Evolutionary conservation across 306 rosid species (phyloP).

Genomic region (Gillenia trifoliata): DNA sequence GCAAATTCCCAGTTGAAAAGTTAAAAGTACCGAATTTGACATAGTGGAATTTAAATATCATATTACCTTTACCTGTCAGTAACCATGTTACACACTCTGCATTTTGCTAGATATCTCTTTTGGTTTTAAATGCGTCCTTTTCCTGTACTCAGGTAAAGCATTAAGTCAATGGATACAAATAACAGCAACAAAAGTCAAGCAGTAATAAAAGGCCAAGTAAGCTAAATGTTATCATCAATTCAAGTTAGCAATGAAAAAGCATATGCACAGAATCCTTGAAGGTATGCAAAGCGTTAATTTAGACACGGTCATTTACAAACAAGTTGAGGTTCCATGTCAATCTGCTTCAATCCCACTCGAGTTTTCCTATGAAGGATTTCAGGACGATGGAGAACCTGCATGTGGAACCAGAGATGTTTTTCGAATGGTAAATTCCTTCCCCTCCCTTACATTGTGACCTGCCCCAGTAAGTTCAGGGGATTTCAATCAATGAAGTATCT

Average conservation of each 20-base stretch:
- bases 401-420: background rate
- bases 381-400: background rate
- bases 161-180: background rate
- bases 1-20: conserved; percentile 7
- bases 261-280: background rate
- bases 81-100: conserved; percentile 57
- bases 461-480: background rate
- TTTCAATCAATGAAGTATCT: background rate
- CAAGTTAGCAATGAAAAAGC: background rate
- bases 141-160: conserved; percentile 44
- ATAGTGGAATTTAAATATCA: conserved; percentile 5
- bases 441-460: background rate
- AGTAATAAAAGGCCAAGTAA: background rate
- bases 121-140: conserved; percentile 56
- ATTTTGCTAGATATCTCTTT: conserved; percentile 73
- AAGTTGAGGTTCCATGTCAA: background rate
- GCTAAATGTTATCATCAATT: background rate
- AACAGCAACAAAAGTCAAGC: background rate
- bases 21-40: background rate
- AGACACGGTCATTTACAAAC: background rate
- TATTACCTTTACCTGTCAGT: conserved; percentile 25
- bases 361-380: too few species aligned
- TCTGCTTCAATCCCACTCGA: background rate
- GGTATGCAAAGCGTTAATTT: background rate
- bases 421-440: background rate